Evolutionary conservation across 305 asterid genomes (phyloP).

Genomic region (Plantago lanceolata): DNA sequence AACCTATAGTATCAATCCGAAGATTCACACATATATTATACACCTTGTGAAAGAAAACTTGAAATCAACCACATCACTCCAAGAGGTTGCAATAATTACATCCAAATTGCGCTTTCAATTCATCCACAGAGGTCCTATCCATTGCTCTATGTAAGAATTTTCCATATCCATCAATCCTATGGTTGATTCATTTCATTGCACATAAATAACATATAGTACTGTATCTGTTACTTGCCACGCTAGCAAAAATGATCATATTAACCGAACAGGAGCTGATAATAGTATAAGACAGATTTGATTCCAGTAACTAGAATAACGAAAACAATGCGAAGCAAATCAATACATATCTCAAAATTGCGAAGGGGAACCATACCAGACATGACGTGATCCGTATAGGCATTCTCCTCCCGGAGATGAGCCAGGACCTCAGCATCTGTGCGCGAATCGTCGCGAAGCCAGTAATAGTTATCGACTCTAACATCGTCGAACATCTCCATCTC

Average conservation of each 20-base stretch:
- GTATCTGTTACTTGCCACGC: no score
- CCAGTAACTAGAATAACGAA: no score
- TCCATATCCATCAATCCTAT: not conserved
- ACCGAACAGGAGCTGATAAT: not conserved
- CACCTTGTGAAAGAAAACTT: not conserved
- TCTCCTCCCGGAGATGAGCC: slow-evolving; percentile 62
- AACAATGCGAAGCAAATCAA: not conserved
- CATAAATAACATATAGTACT: not conserved
- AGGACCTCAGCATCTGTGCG: slow-evolving; percentile 64
- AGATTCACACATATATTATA: no score
- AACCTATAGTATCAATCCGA: not conserved
- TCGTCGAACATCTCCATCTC: slow-evolving; percentile 92
- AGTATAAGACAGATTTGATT: not conserved
- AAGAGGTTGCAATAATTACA: not conserved
- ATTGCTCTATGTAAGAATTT: no score
- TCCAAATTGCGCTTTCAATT: no score
- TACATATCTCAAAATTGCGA: no score
- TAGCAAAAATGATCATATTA: not conserved
- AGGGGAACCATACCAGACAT: slow-evolving; percentile 71
- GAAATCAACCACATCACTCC: not conserved
- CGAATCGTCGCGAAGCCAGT: slow-evolving; percentile 94
- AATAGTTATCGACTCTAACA: slow-evolving; percentile 71
- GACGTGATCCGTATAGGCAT: slow-evolving; percentile 54
- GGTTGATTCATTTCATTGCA: not conserved
- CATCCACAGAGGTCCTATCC: not conserved